Conservation (phyloP, 2,329 filamentous ascomycete species). For the Proliferodiscus dingleyae region DNA sequence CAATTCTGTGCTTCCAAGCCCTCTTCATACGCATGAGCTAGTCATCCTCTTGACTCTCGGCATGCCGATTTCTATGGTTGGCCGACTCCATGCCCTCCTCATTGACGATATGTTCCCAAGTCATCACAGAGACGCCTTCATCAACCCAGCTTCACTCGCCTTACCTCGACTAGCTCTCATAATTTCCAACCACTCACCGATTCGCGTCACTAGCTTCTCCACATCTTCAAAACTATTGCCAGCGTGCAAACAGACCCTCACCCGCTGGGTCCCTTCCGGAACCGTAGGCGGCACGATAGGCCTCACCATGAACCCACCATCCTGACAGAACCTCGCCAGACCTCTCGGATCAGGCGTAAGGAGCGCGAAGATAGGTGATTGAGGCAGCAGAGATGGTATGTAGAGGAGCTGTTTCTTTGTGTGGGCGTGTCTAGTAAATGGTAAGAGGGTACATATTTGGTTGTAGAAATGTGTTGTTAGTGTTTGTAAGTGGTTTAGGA, state of each 20-base stretch:
- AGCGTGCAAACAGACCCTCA: constrained; percentile 64
- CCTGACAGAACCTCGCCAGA: constrained; percentile 56
- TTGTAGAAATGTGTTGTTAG: constrained; percentile 43
- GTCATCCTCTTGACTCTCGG: too few relatives aligned
- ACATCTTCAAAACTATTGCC: constrained; percentile 57
- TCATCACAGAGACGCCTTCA: constrained; percentile 12
- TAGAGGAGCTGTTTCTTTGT: constrained; percentile 12
- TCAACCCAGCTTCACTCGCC: background rate
- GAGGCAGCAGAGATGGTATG: constrained; percentile 35
- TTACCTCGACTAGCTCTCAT: background rate
- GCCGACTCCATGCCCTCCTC: too few relatives aligned
- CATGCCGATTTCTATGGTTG: too few relatives aligned
- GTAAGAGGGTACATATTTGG: constrained; percentile 36
- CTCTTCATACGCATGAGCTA: too few relatives aligned
- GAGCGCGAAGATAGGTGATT: constrained; percentile 61
- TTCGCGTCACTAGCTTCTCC: constrained; percentile 39
- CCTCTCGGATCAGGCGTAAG: constrained; percentile 53
- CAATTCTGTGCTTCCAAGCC: too few relatives aligned
- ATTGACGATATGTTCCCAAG: background rate
- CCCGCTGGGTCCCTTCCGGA: constrained; percentile 55
- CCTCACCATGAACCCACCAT: constrained; percentile 53
- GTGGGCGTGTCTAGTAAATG: constrained; percentile 1
- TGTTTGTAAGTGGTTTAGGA: constrained; percentile 37
- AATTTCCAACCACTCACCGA: constrained; percentile 21
- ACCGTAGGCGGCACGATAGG: constrained; percentile 67